A percentile compares a stretch with the other conserved stretches of the same genome.
Conservation (phyloP, 441 rosid genomes). For the Gossypium davidsonii region DNA sequence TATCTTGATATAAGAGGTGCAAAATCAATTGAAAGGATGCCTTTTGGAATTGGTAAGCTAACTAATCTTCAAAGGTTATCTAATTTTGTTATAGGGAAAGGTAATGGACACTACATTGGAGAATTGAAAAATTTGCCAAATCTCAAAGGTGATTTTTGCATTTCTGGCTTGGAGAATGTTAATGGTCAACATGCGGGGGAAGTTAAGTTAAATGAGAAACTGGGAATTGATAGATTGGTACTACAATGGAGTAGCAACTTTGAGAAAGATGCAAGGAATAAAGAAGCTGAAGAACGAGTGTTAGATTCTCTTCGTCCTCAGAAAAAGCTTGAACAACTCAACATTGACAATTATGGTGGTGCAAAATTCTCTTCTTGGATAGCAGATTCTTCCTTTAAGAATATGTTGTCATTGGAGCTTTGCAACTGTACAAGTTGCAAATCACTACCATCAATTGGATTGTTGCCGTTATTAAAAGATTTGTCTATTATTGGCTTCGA, state of each 20-base stretch:
- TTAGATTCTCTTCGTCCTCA: too few relatives aligned
- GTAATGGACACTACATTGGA: background rate
- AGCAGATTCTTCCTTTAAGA: background rate
- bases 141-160: background rate
- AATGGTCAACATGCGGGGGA: background rate
- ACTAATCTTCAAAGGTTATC: too few relatives aligned
- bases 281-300: too few relatives aligned
- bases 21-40: too few relatives aligned
- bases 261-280: background rate
- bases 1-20: too few relatives aligned
- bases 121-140: background rate
- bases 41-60: too few relatives aligned
- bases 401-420: background rate
- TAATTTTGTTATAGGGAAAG: conserved; percentile 5
- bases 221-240: background rate
- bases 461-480: background rate
- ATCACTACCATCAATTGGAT: conserved; percentile 18
- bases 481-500: background rate
- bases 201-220: too few relatives aligned
- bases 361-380: conserved; percentile 16
- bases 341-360: background rate
- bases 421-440: background rate
- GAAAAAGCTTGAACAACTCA: background rate
- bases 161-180: background rate
- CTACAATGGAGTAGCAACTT: background rate